Evolutionary conservation across 495 filamentous ascomycete genomes (phyloP).

Genomic region (Aspergillus affinis): DNA sequence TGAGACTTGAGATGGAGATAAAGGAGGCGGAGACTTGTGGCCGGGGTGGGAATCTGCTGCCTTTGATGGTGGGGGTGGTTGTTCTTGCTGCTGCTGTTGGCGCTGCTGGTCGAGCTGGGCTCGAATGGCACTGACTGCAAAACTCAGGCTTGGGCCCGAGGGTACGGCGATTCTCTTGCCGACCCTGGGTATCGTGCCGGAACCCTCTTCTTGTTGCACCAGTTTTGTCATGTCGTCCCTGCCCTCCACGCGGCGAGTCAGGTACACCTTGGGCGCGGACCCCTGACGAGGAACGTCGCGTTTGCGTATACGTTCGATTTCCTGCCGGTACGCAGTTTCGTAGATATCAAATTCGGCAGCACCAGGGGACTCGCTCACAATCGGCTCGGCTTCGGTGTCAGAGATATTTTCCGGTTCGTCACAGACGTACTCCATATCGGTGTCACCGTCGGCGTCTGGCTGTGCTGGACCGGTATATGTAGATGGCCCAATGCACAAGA

Average conservation of each 20-base stretch:
- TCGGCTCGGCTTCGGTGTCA: constrained; percentile 22
- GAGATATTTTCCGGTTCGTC: constrained; percentile 28
- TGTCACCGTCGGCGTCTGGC: constrained; percentile 11
- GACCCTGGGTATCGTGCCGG: constrained; percentile 8
- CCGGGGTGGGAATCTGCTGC: not conserved
- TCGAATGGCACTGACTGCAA: constrained; percentile 19
- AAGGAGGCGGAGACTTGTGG: not conserved
- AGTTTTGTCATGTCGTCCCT: constrained; percentile 45
- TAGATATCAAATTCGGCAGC: constrained; percentile 83
- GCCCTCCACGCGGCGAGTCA: constrained; percentile 60
- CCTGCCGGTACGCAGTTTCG: constrained; percentile 78
- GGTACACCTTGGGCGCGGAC: constrained; percentile 49
- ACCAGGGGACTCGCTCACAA: constrained; percentile 79
- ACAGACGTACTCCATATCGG: constrained; percentile 18
- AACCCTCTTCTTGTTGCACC: constrained; percentile 28
- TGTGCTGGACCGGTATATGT: constrained; percentile 37
- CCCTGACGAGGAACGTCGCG: constrained; percentile 32
- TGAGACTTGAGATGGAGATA: constrained; percentile 7
- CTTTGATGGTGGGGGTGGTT: too few species aligned
- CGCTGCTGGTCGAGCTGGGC: constrained; percentile 22
- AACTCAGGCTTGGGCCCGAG: constrained; percentile 12
- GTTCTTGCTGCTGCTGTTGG: not conserved
- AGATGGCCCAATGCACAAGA: constrained; percentile 71
- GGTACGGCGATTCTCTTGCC: constrained; percentile 22
- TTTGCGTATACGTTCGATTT: constrained; percentile 69